Evolutionary conservation across 1,284 basidiomycete genomes (phyloP).

Genomic region (Ceratorhiza oryzae-sativae): DNA sequence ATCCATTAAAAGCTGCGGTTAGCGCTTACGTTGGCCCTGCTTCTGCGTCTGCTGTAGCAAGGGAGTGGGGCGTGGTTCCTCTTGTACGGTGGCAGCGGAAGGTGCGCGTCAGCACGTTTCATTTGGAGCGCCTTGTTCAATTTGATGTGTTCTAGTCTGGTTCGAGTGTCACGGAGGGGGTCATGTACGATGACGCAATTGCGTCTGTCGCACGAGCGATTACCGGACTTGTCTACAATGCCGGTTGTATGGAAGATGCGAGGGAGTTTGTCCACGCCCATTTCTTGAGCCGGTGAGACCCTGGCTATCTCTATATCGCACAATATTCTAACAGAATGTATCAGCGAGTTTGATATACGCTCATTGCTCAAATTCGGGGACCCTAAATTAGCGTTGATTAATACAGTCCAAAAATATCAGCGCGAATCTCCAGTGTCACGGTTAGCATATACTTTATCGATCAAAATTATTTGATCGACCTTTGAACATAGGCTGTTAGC

Average conservation of each 20-base stretch:
- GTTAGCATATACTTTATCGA: slow-evolving; percentile 52
- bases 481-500: slow-evolving; percentile 68
- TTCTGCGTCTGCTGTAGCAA: slow-evolving; percentile 83
- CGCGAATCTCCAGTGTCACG: slow-evolving; percentile 77
- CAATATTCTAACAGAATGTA: too few species aligned
- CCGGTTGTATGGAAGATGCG: slow-evolving; percentile 76
- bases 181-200: slow-evolving; percentile 72
- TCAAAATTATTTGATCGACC: slow-evolving; percentile 6
- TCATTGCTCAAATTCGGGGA: slow-evolving; percentile 89
- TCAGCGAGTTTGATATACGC: slow-evolving; percentile 82
- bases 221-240: slow-evolving; percentile 75
- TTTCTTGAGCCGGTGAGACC: slow-evolving; percentile 61
- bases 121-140: slow-evolving; percentile 29
- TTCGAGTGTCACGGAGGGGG: slow-evolving; percentile 57
- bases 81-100: slow-evolving; percentile 75
- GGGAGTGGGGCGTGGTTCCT: slow-evolving; percentile 77
- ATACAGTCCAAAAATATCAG: slow-evolving; percentile 79
- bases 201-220: slow-evolving; percentile 77
- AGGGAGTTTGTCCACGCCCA: slow-evolving; percentile 85
- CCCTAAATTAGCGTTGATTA: slow-evolving; percentile 79
- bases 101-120: slow-evolving; percentile 53
- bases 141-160: slow-evolving; percentile 54
- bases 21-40: slow-evolving; percentile 89
- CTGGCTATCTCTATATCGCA: background rate
- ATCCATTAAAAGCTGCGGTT: slow-evolving; percentile 87